phyloP scores from a whole-genome alignment of 768 basidiomycete species.

The Glaciozyma antarctica region DNA sequence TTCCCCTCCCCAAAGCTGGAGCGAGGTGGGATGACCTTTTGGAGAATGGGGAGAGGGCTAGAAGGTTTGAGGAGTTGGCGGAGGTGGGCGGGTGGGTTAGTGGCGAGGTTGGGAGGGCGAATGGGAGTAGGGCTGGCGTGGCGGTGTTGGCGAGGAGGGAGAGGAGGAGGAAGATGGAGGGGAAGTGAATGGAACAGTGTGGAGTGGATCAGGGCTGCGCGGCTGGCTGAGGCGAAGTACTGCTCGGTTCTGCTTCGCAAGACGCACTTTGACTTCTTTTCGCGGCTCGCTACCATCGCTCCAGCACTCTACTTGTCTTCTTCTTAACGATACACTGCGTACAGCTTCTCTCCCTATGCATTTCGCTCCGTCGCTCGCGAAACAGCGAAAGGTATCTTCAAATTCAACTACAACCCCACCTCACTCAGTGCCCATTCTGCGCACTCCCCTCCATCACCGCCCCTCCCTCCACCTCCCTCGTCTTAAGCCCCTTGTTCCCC shows the following conservation, averaged over 20 bases:
- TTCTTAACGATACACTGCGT: too few species aligned
- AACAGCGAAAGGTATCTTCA: too few species aligned
- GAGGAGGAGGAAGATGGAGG: conserved; percentile 1
- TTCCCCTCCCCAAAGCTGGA: not conserved
- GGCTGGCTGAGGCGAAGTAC: too few species aligned
- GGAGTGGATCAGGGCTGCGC: too few species aligned
- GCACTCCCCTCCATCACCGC: conserved; percentile 10
- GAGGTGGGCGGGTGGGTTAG: conserved; percentile 23
- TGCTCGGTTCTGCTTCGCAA: too few species aligned
- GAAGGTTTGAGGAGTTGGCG: conserved; percentile 16
- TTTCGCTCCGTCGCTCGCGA: too few species aligned
- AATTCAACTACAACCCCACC: too few species aligned
- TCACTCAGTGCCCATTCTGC: not conserved
- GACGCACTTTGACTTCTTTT: too few species aligned
- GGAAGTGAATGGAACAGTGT: too few species aligned
- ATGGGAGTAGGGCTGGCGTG: conserved; percentile 25
- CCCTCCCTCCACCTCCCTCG: conserved; percentile 25
- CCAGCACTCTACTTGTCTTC: too few species aligned
- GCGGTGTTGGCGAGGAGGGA: conserved; percentile 13
- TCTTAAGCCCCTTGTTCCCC: conserved; percentile 36
- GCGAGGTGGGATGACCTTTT: not conserved
- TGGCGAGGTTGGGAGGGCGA: conserved; percentile 16
- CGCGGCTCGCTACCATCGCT: too few species aligned
- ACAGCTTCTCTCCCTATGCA: too few species aligned
- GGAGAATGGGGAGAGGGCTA: not conserved